phyloP scores from a whole-genome alignment of 192 early-diverging fungal species.

The Coemansia sp. region DNA sequence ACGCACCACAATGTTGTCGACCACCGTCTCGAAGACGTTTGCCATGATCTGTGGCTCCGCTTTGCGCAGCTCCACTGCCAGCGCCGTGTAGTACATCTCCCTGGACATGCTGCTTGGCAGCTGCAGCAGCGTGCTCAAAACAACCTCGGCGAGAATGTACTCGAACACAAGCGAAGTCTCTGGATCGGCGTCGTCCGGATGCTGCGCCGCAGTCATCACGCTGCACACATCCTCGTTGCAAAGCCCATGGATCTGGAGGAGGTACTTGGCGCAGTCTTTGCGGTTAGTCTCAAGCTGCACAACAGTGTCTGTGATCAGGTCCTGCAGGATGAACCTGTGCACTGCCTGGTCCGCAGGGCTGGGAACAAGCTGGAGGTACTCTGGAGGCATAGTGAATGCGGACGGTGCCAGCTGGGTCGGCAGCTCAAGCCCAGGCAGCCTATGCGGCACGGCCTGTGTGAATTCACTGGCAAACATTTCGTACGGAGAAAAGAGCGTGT shows the following conservation, averaged over 20 bases:
- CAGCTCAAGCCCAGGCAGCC: conserved; percentile 40
- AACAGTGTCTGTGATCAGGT: conserved; percentile 78
- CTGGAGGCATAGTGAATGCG: conserved; percentile 28
- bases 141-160: conserved; percentile 57
- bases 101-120: conserved; percentile 56
- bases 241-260: conserved; percentile 66
- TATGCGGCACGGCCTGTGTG: conserved; percentile 39
- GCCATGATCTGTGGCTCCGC: conserved; percentile 45
- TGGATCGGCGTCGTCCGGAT: conserved; percentile 36
- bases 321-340: conserved; percentile 66
- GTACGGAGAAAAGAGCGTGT: conserved; percentile 36
- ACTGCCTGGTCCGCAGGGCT: conserved; percentile 36
- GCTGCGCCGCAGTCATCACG: conserved; percentile 33
- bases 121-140: conserved; percentile 60
- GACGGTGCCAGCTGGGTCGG: conserved; percentile 16
- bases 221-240: conserved; percentile 56
- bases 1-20: conserved; percentile 30
- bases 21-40: conserved; percentile 30
- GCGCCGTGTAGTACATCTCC: conserved; percentile 54
- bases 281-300: conserved; percentile 88
- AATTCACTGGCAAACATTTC: conserved; percentile 44
- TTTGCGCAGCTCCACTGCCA: conserved; percentile 58
- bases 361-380: conserved; percentile 47
- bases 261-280: conserved; percentile 79
- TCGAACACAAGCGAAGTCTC: conserved; percentile 56